Evolutionary conservation across 2,329 filamentous ascomycete species (phyloP).

Genomic region (Botrytis fabae): DNA sequence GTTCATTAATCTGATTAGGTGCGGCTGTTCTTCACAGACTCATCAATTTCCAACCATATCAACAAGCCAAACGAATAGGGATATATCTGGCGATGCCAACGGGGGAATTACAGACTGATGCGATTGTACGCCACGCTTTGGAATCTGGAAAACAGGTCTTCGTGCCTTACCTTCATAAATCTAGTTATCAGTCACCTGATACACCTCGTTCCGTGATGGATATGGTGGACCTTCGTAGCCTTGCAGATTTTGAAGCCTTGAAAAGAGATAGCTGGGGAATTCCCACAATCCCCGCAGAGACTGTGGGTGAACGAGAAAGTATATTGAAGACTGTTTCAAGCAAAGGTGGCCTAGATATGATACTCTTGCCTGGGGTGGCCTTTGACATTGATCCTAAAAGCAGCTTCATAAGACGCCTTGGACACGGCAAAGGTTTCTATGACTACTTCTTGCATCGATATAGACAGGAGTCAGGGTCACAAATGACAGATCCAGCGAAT

Average conservation of each 20-base stretch:
- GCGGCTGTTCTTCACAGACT: constrained; percentile 63
- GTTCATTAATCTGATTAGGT: constrained; percentile 50
- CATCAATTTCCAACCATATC: constrained; percentile 69
- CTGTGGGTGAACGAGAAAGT: constrained; percentile 66
- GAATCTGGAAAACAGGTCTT: constrained; percentile 79
- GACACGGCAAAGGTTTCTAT: constrained; percentile 96
- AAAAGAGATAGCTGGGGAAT: constrained; percentile 88
- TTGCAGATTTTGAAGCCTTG: constrained; percentile 76
- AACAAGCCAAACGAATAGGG: constrained; percentile 71
- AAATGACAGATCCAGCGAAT: constrained; percentile 46
- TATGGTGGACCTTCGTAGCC: constrained; percentile 77
- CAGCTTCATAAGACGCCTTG: constrained; percentile 69
- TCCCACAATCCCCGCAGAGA: constrained; percentile 71
- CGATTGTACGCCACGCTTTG: constrained; percentile 80
- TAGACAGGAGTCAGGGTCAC: constrained; percentile 43
- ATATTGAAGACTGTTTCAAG: constrained; percentile 62
- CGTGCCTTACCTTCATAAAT: constrained; percentile 81
- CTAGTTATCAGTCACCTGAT: constrained; percentile 41
- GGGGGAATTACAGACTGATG: constrained; percentile 80
- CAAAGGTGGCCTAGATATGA: constrained; percentile 68
- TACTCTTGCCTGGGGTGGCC: constrained; percentile 89
- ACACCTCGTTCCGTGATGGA: constrained; percentile 78
- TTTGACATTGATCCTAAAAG: constrained; percentile 66
- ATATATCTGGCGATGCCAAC: constrained; percentile 92
- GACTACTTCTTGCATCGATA: constrained; percentile 87